A percentile compares a stretch with the other conserved stretches of the same genome.
phyloP scores from a whole-genome alignment of 1,139 yeast species.

The Sugiyamaella grinbergsii region DNA sequence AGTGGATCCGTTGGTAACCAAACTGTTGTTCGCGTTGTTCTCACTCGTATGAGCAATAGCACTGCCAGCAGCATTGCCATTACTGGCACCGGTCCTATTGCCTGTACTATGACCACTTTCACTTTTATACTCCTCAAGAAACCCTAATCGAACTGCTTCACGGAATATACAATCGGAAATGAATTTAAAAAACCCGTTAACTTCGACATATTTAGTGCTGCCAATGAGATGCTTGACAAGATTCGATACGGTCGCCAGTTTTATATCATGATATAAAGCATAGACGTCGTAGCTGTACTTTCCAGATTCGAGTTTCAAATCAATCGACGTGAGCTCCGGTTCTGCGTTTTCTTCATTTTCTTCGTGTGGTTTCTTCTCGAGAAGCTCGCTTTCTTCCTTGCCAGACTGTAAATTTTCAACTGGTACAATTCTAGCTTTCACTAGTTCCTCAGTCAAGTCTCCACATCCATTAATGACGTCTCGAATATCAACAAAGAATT shows the following conservation, averaged over 20 bases:
- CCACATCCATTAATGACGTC: slow-evolving; percentile 7
- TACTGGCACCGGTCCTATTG: slow-evolving; percentile 27
- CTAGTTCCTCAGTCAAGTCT: slow-evolving; percentile 11
- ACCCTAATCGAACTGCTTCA: slow-evolving; percentile 60
- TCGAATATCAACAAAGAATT: slow-evolving; percentile 11
- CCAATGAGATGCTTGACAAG: slow-evolving; percentile 58
- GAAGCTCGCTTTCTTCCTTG: neutral
- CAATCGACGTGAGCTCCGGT: slow-evolving; percentile 20
- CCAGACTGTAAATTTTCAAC: slow-evolving; percentile 9
- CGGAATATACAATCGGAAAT: slow-evolving; percentile 70
- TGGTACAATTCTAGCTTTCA: slow-evolving; percentile 14
- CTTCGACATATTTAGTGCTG: slow-evolving; percentile 54
- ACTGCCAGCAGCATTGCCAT: slow-evolving; percentile 18
- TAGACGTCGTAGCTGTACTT: slow-evolving; percentile 26
- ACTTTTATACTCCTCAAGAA: slow-evolving; percentile 34
- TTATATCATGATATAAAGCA: slow-evolving; percentile 69
- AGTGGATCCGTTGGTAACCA: neutral
- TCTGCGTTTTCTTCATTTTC: neutral
- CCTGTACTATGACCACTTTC: slow-evolving; percentile 16
- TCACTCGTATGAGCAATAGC: no score
- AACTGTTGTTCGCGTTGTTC: no score
- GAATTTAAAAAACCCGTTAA: slow-evolving; percentile 71
- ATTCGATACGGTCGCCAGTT: slow-evolving; percentile 57
- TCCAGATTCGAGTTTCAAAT: slow-evolving; percentile 22
- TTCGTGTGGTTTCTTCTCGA: neutral